Evolutionary conservation across 2,329 filamentous ascomycete genomes (phyloP), one percentile per base, ranked within the genome.

Genomic region (Aureobasidium pullulans): DNA sequence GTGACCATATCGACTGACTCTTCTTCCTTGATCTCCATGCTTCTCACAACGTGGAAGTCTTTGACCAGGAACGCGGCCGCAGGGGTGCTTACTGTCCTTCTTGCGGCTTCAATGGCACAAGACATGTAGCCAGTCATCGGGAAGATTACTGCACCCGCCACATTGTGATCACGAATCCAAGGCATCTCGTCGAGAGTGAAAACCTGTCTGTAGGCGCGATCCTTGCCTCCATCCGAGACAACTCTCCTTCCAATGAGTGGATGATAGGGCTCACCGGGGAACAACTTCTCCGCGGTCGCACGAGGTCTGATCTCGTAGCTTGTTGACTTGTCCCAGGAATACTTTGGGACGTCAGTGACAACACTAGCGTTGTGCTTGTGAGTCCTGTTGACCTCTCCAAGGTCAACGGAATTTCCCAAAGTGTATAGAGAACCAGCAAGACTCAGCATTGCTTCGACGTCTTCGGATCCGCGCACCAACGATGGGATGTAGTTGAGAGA

Each of bases 51-150:
- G 15, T 42, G 39, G 39, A 42, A 42, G 39, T 42, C 39, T 42
- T 42, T 42, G 39, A 42, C 7, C 6, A 42, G 39, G 39, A 42
- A 42, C 39, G 11, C 39, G 6, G 39, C 39, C n/a, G 39, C 6
- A 42, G 39, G 39, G n/a, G 5, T 42, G 11, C n/a, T 16, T 8
- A 42, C 39, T 5, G 39, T 42, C 39, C 39, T 42, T 42, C 39
- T 42, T 13, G 19, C 43, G 5, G 19, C 60, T 42, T 64, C 63
- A 1, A 64, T 23, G 9, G 63, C 63, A 39, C 61, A 46, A n/a
- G 44, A 43, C 11, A 64, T 50, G 37, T 63, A 64, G 7, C 56
- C 63, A 13, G 63, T 61, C n/a, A 42, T 59, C 2, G 63, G 63
- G 44, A 63, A 64, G 16, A 65, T 43, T 13, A 61, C 44, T 42